Conservation (phyloP, 169 alveolate genomes). For the Condylostoma magnum region DNA sequence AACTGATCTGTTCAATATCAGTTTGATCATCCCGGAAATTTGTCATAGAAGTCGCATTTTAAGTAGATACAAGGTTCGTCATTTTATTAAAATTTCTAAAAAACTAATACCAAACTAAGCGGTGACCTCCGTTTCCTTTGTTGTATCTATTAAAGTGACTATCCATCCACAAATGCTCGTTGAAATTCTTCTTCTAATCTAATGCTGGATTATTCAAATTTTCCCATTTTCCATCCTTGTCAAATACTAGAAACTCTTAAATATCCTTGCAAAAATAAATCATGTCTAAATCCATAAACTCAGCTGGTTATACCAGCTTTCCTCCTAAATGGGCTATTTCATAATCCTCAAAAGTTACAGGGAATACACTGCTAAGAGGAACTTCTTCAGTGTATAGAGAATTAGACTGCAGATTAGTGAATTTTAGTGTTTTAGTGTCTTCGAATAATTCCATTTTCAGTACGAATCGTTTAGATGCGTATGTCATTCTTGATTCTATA, state of each 20-base stretch:
- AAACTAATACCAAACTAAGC: no score
- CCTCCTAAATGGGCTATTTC: constrained; percentile 15
- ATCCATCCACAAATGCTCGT: constrained; percentile 47
- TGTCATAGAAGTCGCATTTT: no score
- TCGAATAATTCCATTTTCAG: constrained; percentile 41
- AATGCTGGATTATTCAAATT: constrained; percentile 35
- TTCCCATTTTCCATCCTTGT: constrained; percentile 47
- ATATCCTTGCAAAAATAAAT: constrained; percentile 29
- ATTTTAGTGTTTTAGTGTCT: constrained; percentile 26
- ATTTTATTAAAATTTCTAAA: no score
- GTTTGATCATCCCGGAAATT: no score
- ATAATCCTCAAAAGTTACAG: constrained; percentile 45
- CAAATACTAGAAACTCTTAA: constrained; percentile 42
- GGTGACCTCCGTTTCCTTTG: no score
- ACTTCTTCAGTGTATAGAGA: constrained; percentile 27
- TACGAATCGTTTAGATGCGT: constrained; percentile 33
- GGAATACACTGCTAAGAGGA: constrained; percentile 32
- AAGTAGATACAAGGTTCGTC: no score
- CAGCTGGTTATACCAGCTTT: constrained; percentile 31
- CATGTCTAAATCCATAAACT: constrained; percentile 41
- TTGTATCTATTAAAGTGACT: no score
- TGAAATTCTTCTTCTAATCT: constrained; percentile 17
- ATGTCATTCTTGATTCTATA: constrained; percentile 26
- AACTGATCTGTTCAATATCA: no score
- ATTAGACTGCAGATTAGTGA: constrained; percentile 26